Evolutionary conservation across 1,139 yeast species (phyloP), one percentile per base, ranked within the genome.

Genomic region (Hyphopichia buzzinii): DNA sequence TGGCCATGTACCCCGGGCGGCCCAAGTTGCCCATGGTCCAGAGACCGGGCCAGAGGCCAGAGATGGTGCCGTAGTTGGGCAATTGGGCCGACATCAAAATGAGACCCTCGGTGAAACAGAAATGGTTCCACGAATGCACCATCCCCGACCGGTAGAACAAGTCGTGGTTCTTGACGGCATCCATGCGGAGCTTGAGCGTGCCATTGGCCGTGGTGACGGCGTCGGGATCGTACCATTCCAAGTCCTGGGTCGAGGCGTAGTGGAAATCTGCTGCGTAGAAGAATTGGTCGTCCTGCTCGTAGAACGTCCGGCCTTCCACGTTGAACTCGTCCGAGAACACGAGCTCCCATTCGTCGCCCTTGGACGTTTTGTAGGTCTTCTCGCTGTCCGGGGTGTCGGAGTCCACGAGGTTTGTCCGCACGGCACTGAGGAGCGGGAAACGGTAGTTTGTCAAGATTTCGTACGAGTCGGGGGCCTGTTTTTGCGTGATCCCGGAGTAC

Each of bases 21-120:
- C 61, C 64, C 36, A 59, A 44, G 35, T 59, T 59, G 14, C 64
- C 64, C 59, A 58, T 53, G 19, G 64, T 55, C 64, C 64, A 59
- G 37, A 58, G 40, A 32, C 64, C 64, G 3, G 64, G 64, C 64
- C 64, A 59, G 34, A 59, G 48, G 2, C 64, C 64, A 0, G 61
- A 47, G 21, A 55, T 46, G 5, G 53, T 49, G 31, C 64, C 64
- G 36, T 57, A 59, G 38, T 52, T 50, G 8, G 64, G 64, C 27
- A 59, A 47, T 36, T 52, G 47, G 3, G 61, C 62, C 1, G 59
- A 48, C 3, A 55, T 41, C 24, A 50, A 56, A 31, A 59, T 46
- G 38, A 44, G 43, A 5, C 64, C 64, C 38, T 57, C 52, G 11
- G 62, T 54, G 37, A 55, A 59, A 31, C 64, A 59, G 26, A 59